Percentiles rank a stretch among this genome's conserved stretches.
These are phyloP conservation scores for Candida vartiovaarae DNA, from an alignment of 805 yeast genomes.

Conservation along the genomic window DNA sequence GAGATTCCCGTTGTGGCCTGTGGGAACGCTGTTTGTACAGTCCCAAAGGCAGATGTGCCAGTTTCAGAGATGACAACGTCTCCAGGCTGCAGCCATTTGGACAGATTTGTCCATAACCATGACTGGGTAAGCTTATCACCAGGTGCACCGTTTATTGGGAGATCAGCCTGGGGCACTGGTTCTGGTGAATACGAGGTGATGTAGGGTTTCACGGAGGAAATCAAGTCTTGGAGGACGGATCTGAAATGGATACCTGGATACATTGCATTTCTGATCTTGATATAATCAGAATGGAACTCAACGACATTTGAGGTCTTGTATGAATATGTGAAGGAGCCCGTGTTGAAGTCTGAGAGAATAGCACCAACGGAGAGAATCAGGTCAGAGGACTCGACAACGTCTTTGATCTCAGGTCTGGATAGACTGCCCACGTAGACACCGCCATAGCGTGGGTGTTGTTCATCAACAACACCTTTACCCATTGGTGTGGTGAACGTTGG, in stretches of 20 bases:
- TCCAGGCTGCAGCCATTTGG: constrained; percentile 57
- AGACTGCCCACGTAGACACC: constrained; percentile 86
- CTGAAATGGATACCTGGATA: constrained; percentile 73
- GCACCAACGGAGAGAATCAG: constrained; percentile 77
- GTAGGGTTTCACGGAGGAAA: constrained; percentile 30
- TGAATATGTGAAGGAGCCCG: constrained; percentile 78
- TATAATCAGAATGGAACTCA: constrained; percentile 74
- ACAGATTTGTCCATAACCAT: constrained; percentile 61
- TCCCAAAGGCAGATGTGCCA: constrained; percentile 72
- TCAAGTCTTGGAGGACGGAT: constrained; percentile 39
- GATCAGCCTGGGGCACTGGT: constrained; percentile 38
- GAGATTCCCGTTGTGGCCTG: constrained; percentile 55
- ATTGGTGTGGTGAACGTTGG: constrained; percentile 83
- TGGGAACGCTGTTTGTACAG: constrained; percentile 60
- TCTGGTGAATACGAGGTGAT: constrained; percentile 40
- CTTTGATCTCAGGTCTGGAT: constrained; percentile 64
- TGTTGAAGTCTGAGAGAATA: constrained; percentile 79
- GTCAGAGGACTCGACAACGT: constrained; percentile 68
- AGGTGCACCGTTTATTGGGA: constrained; percentile 13
- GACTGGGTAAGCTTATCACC: constrained; percentile 50
- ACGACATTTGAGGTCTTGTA: constrained; percentile 68
- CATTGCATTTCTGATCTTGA: constrained; percentile 61
- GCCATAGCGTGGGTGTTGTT: constrained; percentile 64
- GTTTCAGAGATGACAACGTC: constrained; percentile 66
- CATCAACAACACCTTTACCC: constrained; percentile 81